These are phyloP conservation scores for Mycena olivaceomarginata DNA, from an alignment of 768 basidiomycete genomes.

Conservation along the genomic window DNA sequence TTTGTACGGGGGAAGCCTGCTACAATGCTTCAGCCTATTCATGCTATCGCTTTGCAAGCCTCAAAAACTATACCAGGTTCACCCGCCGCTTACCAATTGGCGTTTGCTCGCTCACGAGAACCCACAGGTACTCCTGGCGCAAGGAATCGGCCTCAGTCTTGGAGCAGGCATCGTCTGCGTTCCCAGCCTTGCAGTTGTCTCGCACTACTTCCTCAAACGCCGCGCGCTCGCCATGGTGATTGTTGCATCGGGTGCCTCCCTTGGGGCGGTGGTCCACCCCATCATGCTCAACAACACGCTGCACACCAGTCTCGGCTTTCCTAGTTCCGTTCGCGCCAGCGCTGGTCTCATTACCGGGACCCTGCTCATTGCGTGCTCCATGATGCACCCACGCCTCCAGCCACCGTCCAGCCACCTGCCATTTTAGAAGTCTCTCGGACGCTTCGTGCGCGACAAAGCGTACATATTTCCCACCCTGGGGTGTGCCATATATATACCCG, in stretches of 20 bases:
- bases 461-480: background rate
- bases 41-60: conserved; percentile 7
- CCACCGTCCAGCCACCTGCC: background rate
- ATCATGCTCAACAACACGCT: conserved; percentile 3
- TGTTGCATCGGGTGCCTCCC: background rate
- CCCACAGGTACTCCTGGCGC: background rate
- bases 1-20: background rate
- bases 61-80: background rate
- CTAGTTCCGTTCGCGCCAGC: background rate
- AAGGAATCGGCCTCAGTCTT: background rate
- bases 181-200: background rate
- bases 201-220: background rate
- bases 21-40: conserved; percentile 5
- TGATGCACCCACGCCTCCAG: background rate
- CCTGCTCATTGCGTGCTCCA: background rate
- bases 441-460: background rate
- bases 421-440: background rate
- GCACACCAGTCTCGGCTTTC: background rate
- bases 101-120: background rate
- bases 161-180: background rate
- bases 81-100: background rate
- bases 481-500: background rate
- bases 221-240: background rate
- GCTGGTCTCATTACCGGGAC: background rate
- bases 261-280: background rate